A percentile compares a stretch with the other conserved stretches of the same genome.
Evolutionary conservation across 768 basidiomycete genomes (phyloP).

Genomic region (Collybia sordida): DNA sequence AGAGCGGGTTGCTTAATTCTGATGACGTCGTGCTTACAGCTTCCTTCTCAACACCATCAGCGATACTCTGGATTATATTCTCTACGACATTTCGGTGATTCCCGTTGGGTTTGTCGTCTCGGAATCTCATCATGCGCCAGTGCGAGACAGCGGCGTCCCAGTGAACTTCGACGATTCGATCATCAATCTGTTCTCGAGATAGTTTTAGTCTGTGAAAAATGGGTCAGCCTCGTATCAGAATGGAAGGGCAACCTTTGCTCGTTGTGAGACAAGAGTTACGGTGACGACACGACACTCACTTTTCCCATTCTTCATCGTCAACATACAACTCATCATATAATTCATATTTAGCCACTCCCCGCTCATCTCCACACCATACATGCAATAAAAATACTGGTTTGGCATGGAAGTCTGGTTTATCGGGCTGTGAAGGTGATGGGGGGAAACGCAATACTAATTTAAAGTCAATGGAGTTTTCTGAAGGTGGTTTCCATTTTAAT

Average conservation of each 20-base stretch:
- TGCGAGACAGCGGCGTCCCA: slow-evolving; percentile 70
- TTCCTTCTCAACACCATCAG: slow-evolving; percentile 91
- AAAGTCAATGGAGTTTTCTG: slow-evolving; percentile 98
- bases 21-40: slow-evolving; percentile 48
- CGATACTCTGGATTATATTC: slow-evolving; percentile 87
- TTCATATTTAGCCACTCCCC: slow-evolving; percentile 62
- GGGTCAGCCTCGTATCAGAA: slow-evolving; percentile 7
- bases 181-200: slow-evolving; percentile 85
- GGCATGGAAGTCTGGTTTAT: slow-evolving; percentile 73
- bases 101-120: slow-evolving; percentile 92
- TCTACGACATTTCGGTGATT: slow-evolving; percentile 86
- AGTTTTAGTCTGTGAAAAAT: slow-evolving; percentile 66
- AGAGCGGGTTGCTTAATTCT: slow-evolving; percentile 10
- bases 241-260: slow-evolving; percentile 7
- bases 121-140: slow-evolving; percentile 92
- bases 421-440: slow-evolving; percentile 47
- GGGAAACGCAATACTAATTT: slow-evolving; percentile 95
- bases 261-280: slow-evolving; percentile 7
- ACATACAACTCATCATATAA: slow-evolving; percentile 85
- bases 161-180: slow-evolving; percentile 90
- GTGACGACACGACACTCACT: slow-evolving; percentile 46
- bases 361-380: slow-evolving; percentile 75
- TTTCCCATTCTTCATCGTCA: slow-evolving; percentile 91
- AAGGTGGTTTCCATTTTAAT: slow-evolving; percentile 98
- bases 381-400: slow-evolving; percentile 87